phyloP scores from a whole-genome alignment of 2,329 filamentous ascomycete species.

The Meredithiella fracta region DNA sequence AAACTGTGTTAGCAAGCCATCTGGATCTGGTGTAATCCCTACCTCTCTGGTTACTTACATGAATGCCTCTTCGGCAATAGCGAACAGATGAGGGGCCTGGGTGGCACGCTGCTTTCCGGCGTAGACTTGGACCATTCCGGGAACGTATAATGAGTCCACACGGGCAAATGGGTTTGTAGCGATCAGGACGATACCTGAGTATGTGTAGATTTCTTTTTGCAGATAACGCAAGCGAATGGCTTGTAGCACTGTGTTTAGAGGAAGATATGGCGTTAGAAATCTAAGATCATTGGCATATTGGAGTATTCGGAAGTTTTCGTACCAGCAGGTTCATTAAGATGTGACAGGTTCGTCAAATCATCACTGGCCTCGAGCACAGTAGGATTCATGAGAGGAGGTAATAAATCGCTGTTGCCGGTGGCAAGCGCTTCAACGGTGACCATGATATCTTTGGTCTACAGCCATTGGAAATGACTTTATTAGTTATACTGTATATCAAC shows the following conservation, averaged over 20 bases:
- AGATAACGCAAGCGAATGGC: conserved; percentile 92
- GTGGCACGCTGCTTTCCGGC: conserved; percentile 92
- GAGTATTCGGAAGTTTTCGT: conserved; percentile 21
- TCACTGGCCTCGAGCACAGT: conserved; percentile 97
- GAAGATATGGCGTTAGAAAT: background rate
- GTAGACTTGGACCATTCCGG: conserved; percentile 99
- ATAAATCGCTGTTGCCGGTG: conserved; percentile 55
- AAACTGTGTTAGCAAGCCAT: background rate
- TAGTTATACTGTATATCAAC: background rate
- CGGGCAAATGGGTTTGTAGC: conserved; percentile 95
- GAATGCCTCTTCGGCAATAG: conserved; percentile 96
- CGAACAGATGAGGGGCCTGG: conserved; percentile 93
- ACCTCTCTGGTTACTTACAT: conserved; percentile 42
- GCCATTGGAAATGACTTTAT: background rate
- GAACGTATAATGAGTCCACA: conserved; percentile 94
- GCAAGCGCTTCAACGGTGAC: conserved; percentile 62
- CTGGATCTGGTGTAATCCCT: conserved; percentile 17
- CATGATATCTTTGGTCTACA: conserved; percentile 61
- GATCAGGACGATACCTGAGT: conserved; percentile 96
- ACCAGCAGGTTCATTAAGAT: conserved; percentile 97
- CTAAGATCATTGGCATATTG: background rate
- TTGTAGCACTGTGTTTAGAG: conserved; percentile 55
- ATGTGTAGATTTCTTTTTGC: conserved; percentile 99
- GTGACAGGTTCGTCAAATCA: conserved; percentile 90
- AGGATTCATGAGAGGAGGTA: conserved; percentile 95